These are phyloP conservation scores for Nemophila menziesii DNA, from an alignment of 257 asterid species.

Conservation along the genomic window DNA sequence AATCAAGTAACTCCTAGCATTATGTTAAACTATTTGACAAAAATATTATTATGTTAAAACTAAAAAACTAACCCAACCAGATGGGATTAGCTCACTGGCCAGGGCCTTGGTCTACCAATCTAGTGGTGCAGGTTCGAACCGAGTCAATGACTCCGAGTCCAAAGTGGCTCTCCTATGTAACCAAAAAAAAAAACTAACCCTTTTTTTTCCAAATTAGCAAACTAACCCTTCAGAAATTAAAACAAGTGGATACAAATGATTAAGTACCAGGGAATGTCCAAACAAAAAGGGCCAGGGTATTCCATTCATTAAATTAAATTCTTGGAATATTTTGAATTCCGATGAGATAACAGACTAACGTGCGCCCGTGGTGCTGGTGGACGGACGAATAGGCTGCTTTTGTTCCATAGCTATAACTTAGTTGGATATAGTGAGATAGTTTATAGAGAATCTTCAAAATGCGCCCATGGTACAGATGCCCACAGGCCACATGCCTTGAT, in stretches of 20 bases:
- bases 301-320: conserved; percentile 11
- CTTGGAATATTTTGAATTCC: conserved; percentile 23
- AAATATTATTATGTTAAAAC: too few relatives aligned
- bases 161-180: too few relatives aligned
- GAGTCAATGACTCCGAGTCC: too few relatives aligned
- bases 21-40: too few relatives aligned
- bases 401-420: conserved; percentile 7
- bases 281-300: not conserved
- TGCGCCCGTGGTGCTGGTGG: conserved; percentile 20
- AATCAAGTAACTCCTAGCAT: too few relatives aligned
- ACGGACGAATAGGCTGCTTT: conserved; percentile 9
- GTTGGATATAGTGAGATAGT: conserved; percentile 17
- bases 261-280: conserved; percentile 14
- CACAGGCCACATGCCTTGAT: conserved; percentile 23
- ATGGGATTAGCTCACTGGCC: too few relatives aligned
- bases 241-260: conserved; percentile 2
- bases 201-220: too few relatives aligned
- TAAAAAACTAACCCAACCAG: too few relatives aligned
- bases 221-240: too few relatives aligned
- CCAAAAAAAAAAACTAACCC: too few relatives aligned
- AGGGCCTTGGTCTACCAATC: too few relatives aligned
- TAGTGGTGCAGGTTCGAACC: too few relatives aligned
- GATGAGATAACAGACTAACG: conserved; percentile 13
- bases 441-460: conserved; percentile 11
- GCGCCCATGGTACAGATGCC: conserved; percentile 6